These are phyloP conservation scores for Daucus carota DNA, from an alignment of 129 eudicot species.

Conservation along the genomic window DH1_v3.0 NC_030382.2:37347501-37348000, in stretches of 20 bases:
- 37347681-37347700: not conserved
- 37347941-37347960: not conserved
- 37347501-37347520: not conserved
- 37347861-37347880: not conserved
- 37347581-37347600: not conserved
- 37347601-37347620: not conserved
- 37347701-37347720: constrained; percentile 24
- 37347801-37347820: too few species aligned
- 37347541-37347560: not conserved
- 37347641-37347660: not conserved
- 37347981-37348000: not conserved
- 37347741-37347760: constrained; percentile 73
- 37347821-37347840: constrained; percentile 7
- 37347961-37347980: not conserved
- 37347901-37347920: not conserved
- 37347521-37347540: not conserved
- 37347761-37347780: constrained; percentile 79
- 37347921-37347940: not conserved
- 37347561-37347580: not conserved
- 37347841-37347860: not conserved
- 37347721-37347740: constrained; percentile 36
- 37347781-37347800: constrained; percentile 60
- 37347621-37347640: not conserved
- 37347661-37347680: not conserved
- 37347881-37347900: not conserved